phyloP scores from a whole-genome alignment of 495 filamentous ascomycete species.

The Penicillium daleae region DNA sequence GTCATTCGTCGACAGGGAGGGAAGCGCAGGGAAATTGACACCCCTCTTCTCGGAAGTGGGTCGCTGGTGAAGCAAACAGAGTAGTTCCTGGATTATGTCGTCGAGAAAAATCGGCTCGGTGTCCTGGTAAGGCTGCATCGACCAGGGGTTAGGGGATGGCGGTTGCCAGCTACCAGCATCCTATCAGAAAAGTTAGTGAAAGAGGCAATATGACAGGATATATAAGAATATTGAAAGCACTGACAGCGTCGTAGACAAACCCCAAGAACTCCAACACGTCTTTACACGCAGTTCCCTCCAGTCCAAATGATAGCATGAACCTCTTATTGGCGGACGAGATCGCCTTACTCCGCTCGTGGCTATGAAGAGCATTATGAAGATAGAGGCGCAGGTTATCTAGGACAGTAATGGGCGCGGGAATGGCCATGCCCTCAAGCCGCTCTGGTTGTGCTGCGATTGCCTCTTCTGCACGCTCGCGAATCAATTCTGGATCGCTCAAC shows the following conservation, averaged over 20 bases:
- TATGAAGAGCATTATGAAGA: conserved; percentile 61
- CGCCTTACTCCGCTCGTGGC: conserved; percentile 46
- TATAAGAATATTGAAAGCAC: conserved; percentile 7
- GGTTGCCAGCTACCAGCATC: conserved; percentile 49
- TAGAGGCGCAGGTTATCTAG: conserved; percentile 63
- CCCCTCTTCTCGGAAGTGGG: conserved; percentile 50
- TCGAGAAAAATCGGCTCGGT: conserved; percentile 54
- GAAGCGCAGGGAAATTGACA: conserved; percentile 34
- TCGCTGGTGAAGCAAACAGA: conserved; percentile 47
- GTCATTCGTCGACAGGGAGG: conserved; percentile 38
- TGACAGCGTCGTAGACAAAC: conserved; percentile 52
- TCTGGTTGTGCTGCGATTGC: conserved; percentile 60
- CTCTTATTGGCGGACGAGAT: conserved; percentile 73
- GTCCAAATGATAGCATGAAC: conserved; percentile 70
- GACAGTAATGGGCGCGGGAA: conserved; percentile 52
- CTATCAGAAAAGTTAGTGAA: conserved; percentile 14
- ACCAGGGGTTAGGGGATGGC: conserved; percentile 43
- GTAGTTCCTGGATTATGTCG: conserved; percentile 57
- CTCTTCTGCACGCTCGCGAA: conserved; percentile 55
- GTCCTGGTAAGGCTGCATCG: conserved; percentile 49
- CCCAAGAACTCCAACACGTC: conserved; percentile 65
- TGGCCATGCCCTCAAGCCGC: conserved; percentile 57
- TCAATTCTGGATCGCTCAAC: conserved; percentile 58
- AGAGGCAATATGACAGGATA: background rate
- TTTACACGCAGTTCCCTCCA: conserved; percentile 57